Conservation (phyloP, 768 basidiomycete species). For the Lactarius vividus region DNA sequence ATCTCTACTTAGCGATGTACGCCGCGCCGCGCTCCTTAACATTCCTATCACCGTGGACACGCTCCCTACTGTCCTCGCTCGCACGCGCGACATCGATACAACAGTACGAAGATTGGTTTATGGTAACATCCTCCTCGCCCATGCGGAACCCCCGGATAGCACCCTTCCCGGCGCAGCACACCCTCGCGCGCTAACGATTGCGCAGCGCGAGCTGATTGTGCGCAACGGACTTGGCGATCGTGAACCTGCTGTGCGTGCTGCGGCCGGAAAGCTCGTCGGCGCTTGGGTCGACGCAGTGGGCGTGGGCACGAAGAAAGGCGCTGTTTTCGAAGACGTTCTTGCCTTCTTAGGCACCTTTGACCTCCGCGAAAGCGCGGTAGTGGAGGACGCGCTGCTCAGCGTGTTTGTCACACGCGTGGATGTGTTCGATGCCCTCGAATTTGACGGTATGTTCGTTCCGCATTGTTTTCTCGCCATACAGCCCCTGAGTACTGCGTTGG, state of each 20-base stretch:
- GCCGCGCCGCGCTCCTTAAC: constrained; percentile 72
- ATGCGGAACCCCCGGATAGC: constrained; percentile 31
- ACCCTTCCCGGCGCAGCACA: constrained; percentile 49
- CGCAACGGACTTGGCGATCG: constrained; percentile 85
- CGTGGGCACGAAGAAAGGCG: constrained; percentile 38
- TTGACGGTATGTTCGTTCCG: constrained; percentile 52
- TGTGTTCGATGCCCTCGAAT: constrained; percentile 64
- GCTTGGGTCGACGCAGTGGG: constrained; percentile 69
- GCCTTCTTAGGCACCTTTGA: constrained; percentile 60
- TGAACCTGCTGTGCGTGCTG: constrained; percentile 66
- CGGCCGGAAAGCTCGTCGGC: constrained; percentile 67
- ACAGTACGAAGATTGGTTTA: constrained; percentile 75
- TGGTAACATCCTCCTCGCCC: constrained; percentile 50
- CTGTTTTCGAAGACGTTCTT: constrained; percentile 41
- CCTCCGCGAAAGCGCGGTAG: constrained; percentile 54
- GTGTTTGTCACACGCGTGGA: constrained; percentile 66
- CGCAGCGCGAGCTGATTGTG: constrained; percentile 75
- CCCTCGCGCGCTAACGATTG: constrained; percentile 60
- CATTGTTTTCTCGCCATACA: neutral
- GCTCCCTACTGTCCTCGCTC: constrained; percentile 63
- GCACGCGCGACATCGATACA: constrained; percentile 78
- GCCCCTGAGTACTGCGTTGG: neutral
- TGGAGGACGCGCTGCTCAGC: constrained; percentile 70
- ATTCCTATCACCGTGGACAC: constrained; percentile 56
- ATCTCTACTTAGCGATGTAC: constrained; percentile 66